These are phyloP conservation scores for Sclerotinia glacialis DNA, from an alignment of 2,329 filamentous ascomycete genomes.

Conservation along the genomic window DNA sequence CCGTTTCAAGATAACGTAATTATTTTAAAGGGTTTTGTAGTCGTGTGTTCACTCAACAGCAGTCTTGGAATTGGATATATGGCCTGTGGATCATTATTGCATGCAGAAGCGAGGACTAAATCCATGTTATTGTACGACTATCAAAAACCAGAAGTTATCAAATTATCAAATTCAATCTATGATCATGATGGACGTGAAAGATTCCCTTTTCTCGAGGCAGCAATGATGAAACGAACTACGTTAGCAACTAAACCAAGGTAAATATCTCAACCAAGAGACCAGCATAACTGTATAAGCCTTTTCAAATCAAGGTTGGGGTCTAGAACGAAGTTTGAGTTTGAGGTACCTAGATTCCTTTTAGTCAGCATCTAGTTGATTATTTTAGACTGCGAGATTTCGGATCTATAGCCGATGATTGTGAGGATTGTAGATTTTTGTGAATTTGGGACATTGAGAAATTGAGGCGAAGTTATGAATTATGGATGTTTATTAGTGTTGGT, in stretches of 20 bases:
- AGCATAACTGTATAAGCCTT: background rate
- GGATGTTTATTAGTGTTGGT: too few relatives aligned
- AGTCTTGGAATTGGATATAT: conserved; percentile 15
- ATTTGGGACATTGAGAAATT: too few relatives aligned
- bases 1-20: background rate
- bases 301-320: background rate
- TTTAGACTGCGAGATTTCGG: too few relatives aligned
- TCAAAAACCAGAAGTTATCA: background rate
- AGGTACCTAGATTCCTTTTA: too few relatives aligned
- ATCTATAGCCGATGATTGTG: too few relatives aligned
- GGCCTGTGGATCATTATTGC: background rate
- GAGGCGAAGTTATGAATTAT: too few relatives aligned
- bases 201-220: background rate
- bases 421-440: too few relatives aligned
- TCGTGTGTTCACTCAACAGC: background rate
- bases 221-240: background rate
- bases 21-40: background rate
- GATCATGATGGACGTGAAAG: background rate
- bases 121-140: background rate
- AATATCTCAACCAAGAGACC: background rate
- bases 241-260: background rate
- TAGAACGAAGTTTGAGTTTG: background rate
- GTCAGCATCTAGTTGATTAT: too few relatives aligned
- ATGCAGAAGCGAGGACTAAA: background rate
- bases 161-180: background rate